A percentile compares a stretch with the other conserved stretches of the same genome.
Evolutionary conservation across 2,329 filamentous ascomycete genomes (phyloP).

Genomic region (Tolypocladium ovalisporum): DNA sequence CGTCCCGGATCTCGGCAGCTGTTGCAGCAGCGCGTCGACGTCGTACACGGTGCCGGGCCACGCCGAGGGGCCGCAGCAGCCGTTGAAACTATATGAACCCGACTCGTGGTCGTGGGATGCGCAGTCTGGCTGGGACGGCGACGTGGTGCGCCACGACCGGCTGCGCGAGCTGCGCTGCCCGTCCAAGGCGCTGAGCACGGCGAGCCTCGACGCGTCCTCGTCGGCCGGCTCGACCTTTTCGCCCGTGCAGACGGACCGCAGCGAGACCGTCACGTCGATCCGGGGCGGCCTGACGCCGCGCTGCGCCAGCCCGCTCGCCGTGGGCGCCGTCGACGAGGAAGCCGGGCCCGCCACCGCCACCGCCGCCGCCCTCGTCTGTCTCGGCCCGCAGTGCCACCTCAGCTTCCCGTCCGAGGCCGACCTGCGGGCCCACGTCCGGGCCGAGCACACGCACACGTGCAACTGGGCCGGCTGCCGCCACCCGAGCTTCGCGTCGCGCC

Average conservation of each 20-base stretch:
- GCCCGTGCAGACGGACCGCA: conserved; percentile 16
- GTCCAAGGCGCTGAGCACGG: conserved; percentile 12
- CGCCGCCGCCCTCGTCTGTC: conserved; percentile 8
- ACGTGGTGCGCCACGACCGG: not conserved
- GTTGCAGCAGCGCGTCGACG: not conserved
- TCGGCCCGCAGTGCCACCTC: conserved; percentile 15
- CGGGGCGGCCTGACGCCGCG: conserved; percentile 6
- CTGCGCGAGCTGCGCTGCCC: not conserved
- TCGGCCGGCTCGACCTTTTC: conserved; percentile 19
- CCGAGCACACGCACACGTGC: conserved; percentile 22
- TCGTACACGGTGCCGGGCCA: not conserved
- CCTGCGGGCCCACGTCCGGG: conserved; percentile 13
- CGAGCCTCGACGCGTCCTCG: conserved; percentile 14
- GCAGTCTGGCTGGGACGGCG: not conserved
- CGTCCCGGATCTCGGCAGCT: not conserved
- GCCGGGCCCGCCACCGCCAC: conserved; percentile 2
- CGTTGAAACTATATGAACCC: no score
- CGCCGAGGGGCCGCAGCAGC: not conserved
- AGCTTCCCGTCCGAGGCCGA: conserved; percentile 12
- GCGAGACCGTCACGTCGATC: conserved; percentile 10
- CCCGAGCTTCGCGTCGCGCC: conserved; percentile 22
- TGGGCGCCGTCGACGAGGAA: conserved; percentile 1
- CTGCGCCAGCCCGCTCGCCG: conserved; percentile 13
- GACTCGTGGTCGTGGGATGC: not conserved
- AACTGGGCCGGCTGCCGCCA: conserved; percentile 27